These are phyloP conservation scores for Ceratobasidium sp. DNA, from an alignment of 1,284 basidiomycete genomes.

Conservation along the genomic window DNA sequence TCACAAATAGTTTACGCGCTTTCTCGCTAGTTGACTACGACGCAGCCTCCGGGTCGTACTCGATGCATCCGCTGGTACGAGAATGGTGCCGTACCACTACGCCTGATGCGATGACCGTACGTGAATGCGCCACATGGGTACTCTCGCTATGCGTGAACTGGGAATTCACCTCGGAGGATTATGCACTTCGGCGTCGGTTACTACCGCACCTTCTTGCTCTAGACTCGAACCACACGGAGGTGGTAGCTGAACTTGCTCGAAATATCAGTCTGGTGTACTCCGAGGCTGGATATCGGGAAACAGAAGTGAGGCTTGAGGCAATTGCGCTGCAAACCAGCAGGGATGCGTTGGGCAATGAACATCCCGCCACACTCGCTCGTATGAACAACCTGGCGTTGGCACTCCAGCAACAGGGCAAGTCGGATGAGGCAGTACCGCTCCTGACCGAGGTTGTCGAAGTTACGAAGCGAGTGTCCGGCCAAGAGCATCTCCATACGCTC, in stretches of 20 bases:
- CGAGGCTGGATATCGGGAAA: neutral
- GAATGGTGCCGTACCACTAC: conserved; percentile 6
- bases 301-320: neutral
- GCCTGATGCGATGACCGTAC: neutral
- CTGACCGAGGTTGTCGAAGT: neutral
- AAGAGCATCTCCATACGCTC: too few relatives aligned
- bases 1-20: too few relatives aligned
- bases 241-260: neutral
- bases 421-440: neutral
- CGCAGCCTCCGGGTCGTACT: neutral
- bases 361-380: neutral
- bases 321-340: neutral
- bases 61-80: conserved; percentile 13
- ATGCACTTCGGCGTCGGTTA: conserved; percentile 1
- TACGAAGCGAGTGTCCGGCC: too few relatives aligned
- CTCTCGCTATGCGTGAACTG: conserved; percentile 13
- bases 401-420: neutral
- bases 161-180: neutral
- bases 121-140: conserved; percentile 7
- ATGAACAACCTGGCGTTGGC: neutral
- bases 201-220: conserved; percentile 9
- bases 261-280: neutral
- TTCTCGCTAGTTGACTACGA: neutral
- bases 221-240: neutral
- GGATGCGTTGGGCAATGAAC: neutral